A percentile compares a stretch with the other conserved stretches of the same genome.
These are phyloP conservation scores for Lentinula boryana DNA, from an alignment of 768 basidiomycete genomes.

Conservation along the genomic window DNA sequence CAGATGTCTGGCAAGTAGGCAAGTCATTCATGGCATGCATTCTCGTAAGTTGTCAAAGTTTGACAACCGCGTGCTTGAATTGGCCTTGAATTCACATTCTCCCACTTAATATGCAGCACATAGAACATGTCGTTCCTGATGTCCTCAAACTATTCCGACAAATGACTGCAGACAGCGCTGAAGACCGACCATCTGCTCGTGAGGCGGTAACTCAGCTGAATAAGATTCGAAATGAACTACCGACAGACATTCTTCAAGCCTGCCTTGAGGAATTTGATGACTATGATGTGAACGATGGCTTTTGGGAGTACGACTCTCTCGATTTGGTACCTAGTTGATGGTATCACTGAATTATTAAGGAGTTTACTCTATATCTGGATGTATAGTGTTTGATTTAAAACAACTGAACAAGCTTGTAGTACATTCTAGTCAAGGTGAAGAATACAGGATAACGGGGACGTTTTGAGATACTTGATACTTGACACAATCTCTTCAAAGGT, in stretches of 20 bases:
- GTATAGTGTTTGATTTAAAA: no score
- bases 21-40: not conserved
- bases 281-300: no score
- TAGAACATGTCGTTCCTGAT: not conserved
- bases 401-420: no score
- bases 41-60: not conserved
- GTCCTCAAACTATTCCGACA: not conserved
- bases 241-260: not conserved
- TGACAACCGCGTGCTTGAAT: no score
- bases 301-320: no score
- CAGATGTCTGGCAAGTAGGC: slow-evolving; percentile 9
- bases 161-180: not conserved
- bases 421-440: no score
- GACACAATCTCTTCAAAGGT: no score
- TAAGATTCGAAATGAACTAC: not conserved
- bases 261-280: not conserved
- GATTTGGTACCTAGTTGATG: no score
- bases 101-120: not conserved
- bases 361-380: no score
- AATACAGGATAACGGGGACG: no score
- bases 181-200: not conserved
- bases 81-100: not conserved
- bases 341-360: no score
- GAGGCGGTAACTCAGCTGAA: not conserved
- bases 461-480: no score